Conservation (phyloP, 306 rosid species). For the Heteromeles arbutifolia region DNA sequence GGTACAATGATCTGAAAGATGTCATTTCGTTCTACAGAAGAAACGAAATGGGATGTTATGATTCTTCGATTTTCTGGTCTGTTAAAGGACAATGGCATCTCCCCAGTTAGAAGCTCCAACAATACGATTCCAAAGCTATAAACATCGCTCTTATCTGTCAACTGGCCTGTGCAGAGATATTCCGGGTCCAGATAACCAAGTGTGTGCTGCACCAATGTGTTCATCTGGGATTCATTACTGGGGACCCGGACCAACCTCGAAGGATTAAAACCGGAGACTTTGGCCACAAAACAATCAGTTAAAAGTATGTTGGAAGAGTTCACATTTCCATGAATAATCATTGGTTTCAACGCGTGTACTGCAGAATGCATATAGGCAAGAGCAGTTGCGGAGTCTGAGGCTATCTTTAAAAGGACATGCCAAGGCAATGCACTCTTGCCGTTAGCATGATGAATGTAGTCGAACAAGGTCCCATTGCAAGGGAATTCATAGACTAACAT, state of each 20-base stretch:
- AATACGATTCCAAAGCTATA: no score
- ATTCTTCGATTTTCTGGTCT: background rate
- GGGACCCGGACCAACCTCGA: background rate
- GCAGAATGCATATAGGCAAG: background rate
- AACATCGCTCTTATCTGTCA: background rate
- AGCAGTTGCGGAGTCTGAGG: background rate
- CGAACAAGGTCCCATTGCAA: background rate
- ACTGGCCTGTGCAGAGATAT: background rate
- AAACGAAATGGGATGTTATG: background rate
- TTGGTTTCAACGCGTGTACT: background rate
- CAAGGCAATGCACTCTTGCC: background rate
- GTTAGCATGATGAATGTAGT: background rate
- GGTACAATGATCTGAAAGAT: background rate
- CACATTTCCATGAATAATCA: constrained; percentile 2
- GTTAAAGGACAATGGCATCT: background rate
- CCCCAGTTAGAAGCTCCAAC: background rate
- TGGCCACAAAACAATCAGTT: background rate
- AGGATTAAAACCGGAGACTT: background rate
- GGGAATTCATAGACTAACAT: background rate
- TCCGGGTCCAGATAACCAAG: background rate
- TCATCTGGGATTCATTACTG: background rate
- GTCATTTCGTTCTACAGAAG: background rate
- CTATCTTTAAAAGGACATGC: background rate
- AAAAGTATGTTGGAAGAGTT: constrained; percentile 3
- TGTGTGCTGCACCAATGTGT: background rate